Conservation (phyloP, 2,329 filamentous ascomycete genomes). For the Colletotrichum trifolii region DNA sequence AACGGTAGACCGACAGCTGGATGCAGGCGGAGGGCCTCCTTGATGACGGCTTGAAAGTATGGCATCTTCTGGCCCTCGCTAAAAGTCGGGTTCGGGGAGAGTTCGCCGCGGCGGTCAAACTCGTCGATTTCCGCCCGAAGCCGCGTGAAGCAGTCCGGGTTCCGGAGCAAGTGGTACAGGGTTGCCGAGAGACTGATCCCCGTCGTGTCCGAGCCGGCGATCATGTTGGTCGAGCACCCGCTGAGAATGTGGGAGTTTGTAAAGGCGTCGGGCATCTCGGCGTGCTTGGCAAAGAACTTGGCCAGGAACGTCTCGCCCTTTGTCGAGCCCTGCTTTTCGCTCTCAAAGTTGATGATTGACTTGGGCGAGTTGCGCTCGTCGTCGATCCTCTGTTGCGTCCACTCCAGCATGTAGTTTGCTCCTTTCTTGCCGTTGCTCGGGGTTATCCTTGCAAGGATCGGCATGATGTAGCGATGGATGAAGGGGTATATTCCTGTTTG, state of each 20-base stretch:
- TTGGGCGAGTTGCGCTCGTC: constrained; percentile 39
- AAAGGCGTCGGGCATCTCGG: constrained; percentile 54
- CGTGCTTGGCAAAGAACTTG: constrained; percentile 53
- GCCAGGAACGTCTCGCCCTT: constrained; percentile 51
- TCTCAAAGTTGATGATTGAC: constrained; percentile 30
- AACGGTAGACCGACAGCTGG: constrained; percentile 60
- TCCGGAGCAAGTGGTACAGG: constrained; percentile 56
- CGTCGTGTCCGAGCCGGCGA: constrained; percentile 57
- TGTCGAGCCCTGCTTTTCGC: constrained; percentile 34
- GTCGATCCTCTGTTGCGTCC: constrained; percentile 46
- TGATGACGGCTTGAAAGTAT: constrained; percentile 65
- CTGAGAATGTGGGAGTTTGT: constrained; percentile 48
- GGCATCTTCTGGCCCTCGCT: constrained; percentile 54
- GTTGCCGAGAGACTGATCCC: constrained; percentile 57
- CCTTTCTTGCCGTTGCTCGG: constrained; percentile 37
- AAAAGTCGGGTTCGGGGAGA: constrained; percentile 43
- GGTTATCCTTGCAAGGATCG: constrained; percentile 42
- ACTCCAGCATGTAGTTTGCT: constrained; percentile 40
- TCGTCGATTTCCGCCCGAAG: constrained; percentile 41
- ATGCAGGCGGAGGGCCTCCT: constrained; percentile 63
- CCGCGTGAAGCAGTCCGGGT: constrained; percentile 38
- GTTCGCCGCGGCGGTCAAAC: constrained; percentile 22
- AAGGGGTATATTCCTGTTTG: constrained; percentile 55
- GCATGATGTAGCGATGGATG: constrained; percentile 50
- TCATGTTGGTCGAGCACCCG: constrained; percentile 47